phyloP scores from a whole-genome alignment of 305 asterid genomes.

The Plantago coronopus region DNA sequence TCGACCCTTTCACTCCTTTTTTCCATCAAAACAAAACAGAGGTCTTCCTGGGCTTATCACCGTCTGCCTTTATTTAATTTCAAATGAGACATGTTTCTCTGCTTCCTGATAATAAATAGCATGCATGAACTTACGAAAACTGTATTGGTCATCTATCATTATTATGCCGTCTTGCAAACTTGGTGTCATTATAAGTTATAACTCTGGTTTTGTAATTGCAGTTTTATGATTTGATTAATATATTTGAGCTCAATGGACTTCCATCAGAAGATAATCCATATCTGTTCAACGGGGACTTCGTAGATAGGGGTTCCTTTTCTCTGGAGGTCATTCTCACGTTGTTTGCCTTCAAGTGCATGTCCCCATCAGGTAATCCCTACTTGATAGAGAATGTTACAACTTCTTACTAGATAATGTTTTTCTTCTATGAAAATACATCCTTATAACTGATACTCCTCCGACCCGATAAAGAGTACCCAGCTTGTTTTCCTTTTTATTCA shows the following conservation, averaged over 20 bases:
- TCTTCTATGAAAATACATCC: neutral
- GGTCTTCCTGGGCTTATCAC: neutral
- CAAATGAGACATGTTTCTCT: slow-evolving; percentile 9
- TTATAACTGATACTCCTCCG: neutral
- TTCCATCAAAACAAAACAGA: neutral
- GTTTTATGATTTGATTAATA: slow-evolving; percentile 91
- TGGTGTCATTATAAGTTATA: slow-evolving; percentile 19
- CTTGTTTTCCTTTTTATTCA: neutral
- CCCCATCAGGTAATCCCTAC: slow-evolving; percentile 71
- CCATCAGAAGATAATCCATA: slow-evolving; percentile 97
- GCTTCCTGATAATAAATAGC: slow-evolving; percentile 13
- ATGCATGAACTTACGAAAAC: slow-evolving; percentile 13
- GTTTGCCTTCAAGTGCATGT: slow-evolving; percentile 98
- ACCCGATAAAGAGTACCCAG: neutral
- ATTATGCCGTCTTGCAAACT: slow-evolving; percentile 13
- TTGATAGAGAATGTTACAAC: neutral
- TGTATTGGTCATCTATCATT: slow-evolving; percentile 1
- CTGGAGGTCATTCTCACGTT: slow-evolving; percentile 87
- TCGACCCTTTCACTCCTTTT: neutral
- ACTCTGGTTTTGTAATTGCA: slow-evolving; percentile 39
- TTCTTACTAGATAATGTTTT: neutral
- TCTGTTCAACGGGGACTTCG: slow-evolving; percentile 97
- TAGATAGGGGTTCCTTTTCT: slow-evolving; percentile 96
- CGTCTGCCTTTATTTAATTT: neutral
- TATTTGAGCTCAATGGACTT: slow-evolving; percentile 97